These are phyloP conservation scores for Euclidium syriacum DNA, from an alignment of 345 rosid species.

Conservation along the genomic window DNA sequence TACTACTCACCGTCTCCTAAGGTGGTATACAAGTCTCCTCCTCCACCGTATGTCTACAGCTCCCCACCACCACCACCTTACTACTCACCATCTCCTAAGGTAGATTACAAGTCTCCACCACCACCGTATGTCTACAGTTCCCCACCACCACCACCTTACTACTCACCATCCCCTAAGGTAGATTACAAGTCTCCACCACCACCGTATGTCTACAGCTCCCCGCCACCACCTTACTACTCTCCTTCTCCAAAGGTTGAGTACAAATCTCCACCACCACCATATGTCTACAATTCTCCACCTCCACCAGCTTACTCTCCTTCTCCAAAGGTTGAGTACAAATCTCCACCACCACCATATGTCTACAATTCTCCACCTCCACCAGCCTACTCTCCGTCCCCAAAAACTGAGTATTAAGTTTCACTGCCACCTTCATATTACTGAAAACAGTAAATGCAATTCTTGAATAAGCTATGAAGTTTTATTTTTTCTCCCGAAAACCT, in stretches of 20 bases:
- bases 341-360: not conserved
- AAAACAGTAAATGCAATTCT: not conserved
- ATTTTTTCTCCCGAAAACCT: not conserved
- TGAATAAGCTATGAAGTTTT: not conserved
- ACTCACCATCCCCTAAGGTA: not conserved
- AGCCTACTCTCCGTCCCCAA: not conserved
- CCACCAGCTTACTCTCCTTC: not conserved
- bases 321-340: not conserved
- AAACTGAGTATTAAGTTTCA: not conserved
- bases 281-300: not conserved
- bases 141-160: not conserved
- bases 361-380: not conserved
- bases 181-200: not conserved
- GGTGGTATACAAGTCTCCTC: not conserved
- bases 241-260: not conserved
- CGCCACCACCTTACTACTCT: not conserved
- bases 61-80: not conserved
- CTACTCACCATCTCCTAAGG: not conserved
- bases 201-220: not conserved
- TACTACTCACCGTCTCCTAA: not conserved
- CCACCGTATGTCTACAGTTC: not conserved
- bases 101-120: not conserved
- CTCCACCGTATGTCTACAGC: not conserved
- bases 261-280: not conserved
- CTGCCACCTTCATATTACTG: constrained; percentile 8